Evolutionary conservation across 2,329 filamentous ascomycete species (phyloP).

Genomic region (Monosporascus sp.): DNA sequence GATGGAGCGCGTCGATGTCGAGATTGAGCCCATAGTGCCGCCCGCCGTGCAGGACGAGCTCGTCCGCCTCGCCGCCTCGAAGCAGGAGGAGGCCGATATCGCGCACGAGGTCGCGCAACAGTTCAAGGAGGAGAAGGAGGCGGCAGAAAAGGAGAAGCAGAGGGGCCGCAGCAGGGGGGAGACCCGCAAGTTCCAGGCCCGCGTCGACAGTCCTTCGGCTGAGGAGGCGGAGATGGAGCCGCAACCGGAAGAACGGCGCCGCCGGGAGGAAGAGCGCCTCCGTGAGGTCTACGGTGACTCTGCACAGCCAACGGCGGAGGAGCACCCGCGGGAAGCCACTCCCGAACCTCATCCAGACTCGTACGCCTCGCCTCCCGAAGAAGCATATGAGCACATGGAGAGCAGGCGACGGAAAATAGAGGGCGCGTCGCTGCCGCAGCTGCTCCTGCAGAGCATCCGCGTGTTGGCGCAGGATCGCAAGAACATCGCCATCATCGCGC

Average conservation of each 20-base stretch:
- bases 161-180: slow-evolving; percentile 12
- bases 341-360: slow-evolving; percentile 14
- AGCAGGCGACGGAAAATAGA: slow-evolving; percentile 27
- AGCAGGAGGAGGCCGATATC: slow-evolving; percentile 28
- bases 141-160: slow-evolving; percentile 10
- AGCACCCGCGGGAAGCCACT: slow-evolving; percentile 10
- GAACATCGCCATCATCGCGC: slow-evolving; percentile 51
- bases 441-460: slow-evolving; percentile 47
- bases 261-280: slow-evolving; percentile 44
- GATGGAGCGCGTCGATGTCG: slow-evolving; percentile 97
- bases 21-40: slow-evolving; percentile 72
- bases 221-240: slow-evolving; percentile 8
- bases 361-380: slow-evolving; percentile 19
- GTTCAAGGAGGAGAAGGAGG: slow-evolving; percentile 28
- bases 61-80: slow-evolving; percentile 44
- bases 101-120: slow-evolving; percentile 25
- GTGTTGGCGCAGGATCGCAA: slow-evolving; percentile 53
- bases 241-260: slow-evolving; percentile 19
- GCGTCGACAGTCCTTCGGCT: slow-evolving; percentile 5
- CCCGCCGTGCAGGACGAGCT: slow-evolving; percentile 53
- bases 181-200: neutral
- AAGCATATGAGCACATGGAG: slow-evolving; percentile 26
- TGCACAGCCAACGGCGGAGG: slow-evolving; percentile 10
- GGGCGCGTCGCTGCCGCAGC: slow-evolving; percentile 45
- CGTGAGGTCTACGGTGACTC: slow-evolving; percentile 48